These are phyloP conservation scores for Sugiyamaella xylanicola DNA, from an alignment of 1,139 yeast genomes.

Conservation along the genomic window DNA sequence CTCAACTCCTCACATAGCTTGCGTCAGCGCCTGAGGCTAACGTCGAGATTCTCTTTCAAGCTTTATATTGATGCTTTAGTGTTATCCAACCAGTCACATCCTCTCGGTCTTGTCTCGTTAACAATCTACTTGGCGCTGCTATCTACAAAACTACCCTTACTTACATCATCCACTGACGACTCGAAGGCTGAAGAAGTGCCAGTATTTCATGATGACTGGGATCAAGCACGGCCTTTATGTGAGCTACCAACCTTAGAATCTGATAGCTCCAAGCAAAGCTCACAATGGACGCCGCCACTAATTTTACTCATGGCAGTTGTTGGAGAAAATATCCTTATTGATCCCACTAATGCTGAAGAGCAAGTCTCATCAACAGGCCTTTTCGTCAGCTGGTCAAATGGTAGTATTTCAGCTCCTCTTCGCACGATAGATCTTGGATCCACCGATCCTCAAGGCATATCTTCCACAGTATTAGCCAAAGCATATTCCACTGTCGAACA, in stretches of 20 bases:
- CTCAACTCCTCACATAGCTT: conserved; percentile 47
- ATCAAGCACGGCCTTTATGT: conserved; percentile 53
- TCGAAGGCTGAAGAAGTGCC: conserved; percentile 75
- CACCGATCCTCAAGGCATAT: conserved; percentile 15
- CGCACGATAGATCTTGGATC: conserved; percentile 18
- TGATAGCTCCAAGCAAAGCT: conserved; percentile 14
- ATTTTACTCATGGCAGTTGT: conserved; percentile 74
- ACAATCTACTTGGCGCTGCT: conserved; percentile 79
- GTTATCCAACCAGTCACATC: conserved; percentile 67
- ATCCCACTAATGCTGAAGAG: conserved; percentile 84
- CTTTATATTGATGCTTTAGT: conserved; percentile 78
- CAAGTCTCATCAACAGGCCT: conserved; percentile 84
- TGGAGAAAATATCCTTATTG: conserved; percentile 68
- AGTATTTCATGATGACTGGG: conserved; percentile 88
- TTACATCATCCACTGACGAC: conserved; percentile 63
- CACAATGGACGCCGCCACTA: conserved; percentile 67
- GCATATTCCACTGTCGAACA: conserved; percentile 22
- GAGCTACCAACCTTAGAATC: neutral
- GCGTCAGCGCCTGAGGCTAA: conserved; percentile 55
- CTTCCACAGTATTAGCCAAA: conserved; percentile 11
- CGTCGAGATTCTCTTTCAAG: conserved; percentile 74
- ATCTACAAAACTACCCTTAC: conserved; percentile 73
- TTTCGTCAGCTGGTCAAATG: conserved; percentile 65
- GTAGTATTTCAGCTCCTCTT: conserved; percentile 15
- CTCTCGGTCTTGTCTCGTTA: conserved; percentile 75